Evolutionary conservation across 1,284 basidiomycete species (phyloP), one percentile per base, ranked within the genome.

Genomic region (Sporisorium scitamineum): DNA sequence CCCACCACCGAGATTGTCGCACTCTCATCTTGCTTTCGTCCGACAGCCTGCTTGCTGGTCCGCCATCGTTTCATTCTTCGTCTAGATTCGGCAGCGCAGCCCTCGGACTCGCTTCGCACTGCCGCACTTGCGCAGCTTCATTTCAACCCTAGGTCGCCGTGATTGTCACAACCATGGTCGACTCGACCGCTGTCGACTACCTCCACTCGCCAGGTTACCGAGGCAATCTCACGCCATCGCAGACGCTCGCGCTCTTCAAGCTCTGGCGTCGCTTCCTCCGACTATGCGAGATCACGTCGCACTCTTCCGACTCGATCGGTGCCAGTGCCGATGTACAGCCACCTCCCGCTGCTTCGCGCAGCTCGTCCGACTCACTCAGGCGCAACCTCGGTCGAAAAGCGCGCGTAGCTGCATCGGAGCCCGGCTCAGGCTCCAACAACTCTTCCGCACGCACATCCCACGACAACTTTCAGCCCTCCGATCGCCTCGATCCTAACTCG

Each of bases 201-300:
- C 66, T 69, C n/a, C 66, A 76, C 34, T 70, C 72, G 39, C 74
- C 74, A 31, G 74, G 74, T 18, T 76, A 69, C 26, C 74, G 74
- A 18, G 66, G 57, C 67, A 80, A 83, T 37, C 74, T 83, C 8
- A 72, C 78, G 9, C 61, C 70, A 8, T 68, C 68, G 1, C 81
- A 83, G 70, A 77, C 76, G 13, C 45, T 76, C 5, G 78, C 78
- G 20, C 76, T 83, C 34, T 79, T 81, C 50, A 69, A 73, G 50
- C 76, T 83, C n/a, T 83, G 80, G 81, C 66, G 71, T 34, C 71
- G 81, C 61, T 81, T 81, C 59, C 68, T 83, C 32, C 76, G 78
- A 34, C 69, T 81, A 6, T 83, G 81, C 51, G 66, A 83, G 57
- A 70, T 61, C 44, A 54, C 74, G 3, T 61, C 57, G 3, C 65